These are phyloP conservation scores for Pezicula rhizophila DNA, from an alignment of 2,329 filamentous ascomycete genomes.

Conservation along the genomic window DNA sequence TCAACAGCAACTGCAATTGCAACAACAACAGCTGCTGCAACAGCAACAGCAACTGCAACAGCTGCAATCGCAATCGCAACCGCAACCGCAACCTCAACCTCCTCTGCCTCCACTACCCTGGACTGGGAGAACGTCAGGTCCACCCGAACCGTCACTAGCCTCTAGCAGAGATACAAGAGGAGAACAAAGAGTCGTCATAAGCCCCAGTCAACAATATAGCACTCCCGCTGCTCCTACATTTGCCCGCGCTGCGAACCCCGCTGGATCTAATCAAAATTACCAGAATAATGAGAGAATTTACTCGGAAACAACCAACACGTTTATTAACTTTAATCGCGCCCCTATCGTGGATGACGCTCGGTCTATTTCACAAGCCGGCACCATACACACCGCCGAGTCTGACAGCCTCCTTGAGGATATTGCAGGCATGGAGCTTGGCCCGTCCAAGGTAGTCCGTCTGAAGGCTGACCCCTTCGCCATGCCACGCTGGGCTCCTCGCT, in stretches of 20 bases:
- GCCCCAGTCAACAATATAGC: constrained; percentile 4
- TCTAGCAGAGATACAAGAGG: background rate
- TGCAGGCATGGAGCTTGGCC: constrained; percentile 34
- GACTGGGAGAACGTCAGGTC: constrained; percentile 10
- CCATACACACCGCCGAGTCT: constrained; percentile 26
- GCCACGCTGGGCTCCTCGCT: constrained; percentile 46
- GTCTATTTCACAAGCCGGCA: constrained; percentile 14
- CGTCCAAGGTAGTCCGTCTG: constrained; percentile 39
- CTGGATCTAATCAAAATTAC: background rate
- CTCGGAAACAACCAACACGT: background rate
- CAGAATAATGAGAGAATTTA: background rate
- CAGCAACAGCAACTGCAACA: constrained; percentile 8
- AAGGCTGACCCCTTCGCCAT: constrained; percentile 44
- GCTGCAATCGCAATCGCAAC: constrained; percentile 11
- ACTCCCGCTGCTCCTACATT: background rate
- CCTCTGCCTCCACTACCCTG: constrained; percentile 6
- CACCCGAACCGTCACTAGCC: constrained; percentile 2
- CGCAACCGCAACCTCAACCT: constrained; percentile 3
- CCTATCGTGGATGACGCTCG: constrained; percentile 22
- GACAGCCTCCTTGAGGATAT: constrained; percentile 31
- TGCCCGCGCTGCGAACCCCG: constrained; percentile 2
- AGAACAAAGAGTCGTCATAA: background rate
- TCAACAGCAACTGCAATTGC: constrained; percentile 10
- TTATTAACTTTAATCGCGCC: constrained; percentile 13
- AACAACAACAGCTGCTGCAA: constrained; percentile 9